Percentiles rank a stretch among this genome's conserved stretches.
Conservation (phyloP, 2,329 filamentous ascomycete species). For the Penicillium paneum region DNA sequence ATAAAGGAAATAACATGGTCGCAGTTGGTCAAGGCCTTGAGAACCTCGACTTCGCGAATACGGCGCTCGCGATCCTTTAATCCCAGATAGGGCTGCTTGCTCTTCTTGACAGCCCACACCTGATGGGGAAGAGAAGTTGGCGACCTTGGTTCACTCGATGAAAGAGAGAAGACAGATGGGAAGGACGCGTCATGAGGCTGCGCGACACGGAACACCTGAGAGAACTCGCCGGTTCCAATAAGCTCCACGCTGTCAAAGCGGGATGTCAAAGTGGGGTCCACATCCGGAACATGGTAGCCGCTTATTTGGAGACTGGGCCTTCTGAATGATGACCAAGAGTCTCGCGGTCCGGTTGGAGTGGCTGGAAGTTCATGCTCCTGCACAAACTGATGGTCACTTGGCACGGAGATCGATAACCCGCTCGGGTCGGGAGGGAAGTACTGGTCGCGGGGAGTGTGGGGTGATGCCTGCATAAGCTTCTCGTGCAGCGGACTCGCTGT, state of each 20-base stretch:
- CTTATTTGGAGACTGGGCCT: conserved; percentile 68
- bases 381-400: conserved; percentile 42
- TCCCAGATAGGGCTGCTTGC: conserved; percentile 74
- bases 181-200: conserved; percentile 37
- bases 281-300: conserved; percentile 65
- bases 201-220: conserved; percentile 80
- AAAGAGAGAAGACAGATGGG: conserved; percentile 45
- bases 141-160: conserved; percentile 50
- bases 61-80: conserved; percentile 76
- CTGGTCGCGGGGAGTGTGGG: conserved; percentile 74
- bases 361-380: conserved; percentile 61
- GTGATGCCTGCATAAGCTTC: conserved; percentile 56
- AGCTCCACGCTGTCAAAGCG: conserved; percentile 79
- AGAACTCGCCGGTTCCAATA: conserved; percentile 88
- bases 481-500: conserved; percentile 52
- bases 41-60: conserved; percentile 75
- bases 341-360: conserved; percentile 71
- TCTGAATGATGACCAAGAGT: conserved; percentile 57
- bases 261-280: conserved; percentile 69
- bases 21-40: conserved; percentile 71
- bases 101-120: conserved; percentile 92
- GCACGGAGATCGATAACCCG: conserved; percentile 74
- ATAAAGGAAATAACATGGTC: conserved; percentile 84
- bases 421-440: conserved; percentile 76
- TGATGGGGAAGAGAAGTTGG: conserved; percentile 54